A percentile compares a stretch with the other conserved stretches of the same genome.
Evolutionary conservation across 2,329 filamentous ascomycete genomes (phyloP).

Genomic region (Phialocephala subalpina): DNA sequence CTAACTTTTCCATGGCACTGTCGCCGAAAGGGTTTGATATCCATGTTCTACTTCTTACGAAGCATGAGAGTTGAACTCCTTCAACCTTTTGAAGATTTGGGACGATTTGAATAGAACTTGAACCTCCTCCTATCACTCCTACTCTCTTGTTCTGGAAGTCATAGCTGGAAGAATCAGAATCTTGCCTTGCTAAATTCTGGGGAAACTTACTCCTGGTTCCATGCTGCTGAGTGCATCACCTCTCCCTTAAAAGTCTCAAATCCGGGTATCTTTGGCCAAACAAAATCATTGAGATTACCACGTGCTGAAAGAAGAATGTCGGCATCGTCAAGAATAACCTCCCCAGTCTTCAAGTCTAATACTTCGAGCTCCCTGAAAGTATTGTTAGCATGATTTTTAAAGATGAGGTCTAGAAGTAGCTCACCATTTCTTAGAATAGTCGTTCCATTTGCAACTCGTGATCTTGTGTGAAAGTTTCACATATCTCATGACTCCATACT

Average conservation of each 20-base stretch:
- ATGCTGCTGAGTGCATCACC: slow-evolving; percentile 68
- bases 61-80: slow-evolving; percentile 52
- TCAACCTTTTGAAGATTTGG: slow-evolving; percentile 56
- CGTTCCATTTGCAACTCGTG: slow-evolving; percentile 63
- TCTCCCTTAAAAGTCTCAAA: slow-evolving; percentile 56
- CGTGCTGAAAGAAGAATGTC: slow-evolving; percentile 71
- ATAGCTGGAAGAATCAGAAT: slow-evolving; percentile 45
- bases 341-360: slow-evolving; percentile 48
- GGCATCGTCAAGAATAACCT: slow-evolving; percentile 54
- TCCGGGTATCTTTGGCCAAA: slow-evolving; percentile 67
- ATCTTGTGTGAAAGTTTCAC: slow-evolving; percentile 64
- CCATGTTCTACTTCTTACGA: slow-evolving; percentile 59
- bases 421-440: slow-evolving; percentile 53
- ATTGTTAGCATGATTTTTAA: slow-evolving; percentile 14
- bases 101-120: slow-evolving; percentile 61
- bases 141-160: slow-evolving; percentile 57
- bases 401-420: neutral
- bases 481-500: slow-evolving; percentile 69
- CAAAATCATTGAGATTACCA: slow-evolving; percentile 72
- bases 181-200: neutral
- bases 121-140: slow-evolving; percentile 60
- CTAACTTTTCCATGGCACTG: slow-evolving; percentile 51
- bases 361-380: slow-evolving; percentile 52
- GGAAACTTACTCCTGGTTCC: slow-evolving; percentile 46
- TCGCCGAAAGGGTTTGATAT: slow-evolving; percentile 57